Evolutionary conservation across 2,329 filamentous ascomycete species (phyloP).

Genomic region (Trematosphaeria pertusa): DNA sequence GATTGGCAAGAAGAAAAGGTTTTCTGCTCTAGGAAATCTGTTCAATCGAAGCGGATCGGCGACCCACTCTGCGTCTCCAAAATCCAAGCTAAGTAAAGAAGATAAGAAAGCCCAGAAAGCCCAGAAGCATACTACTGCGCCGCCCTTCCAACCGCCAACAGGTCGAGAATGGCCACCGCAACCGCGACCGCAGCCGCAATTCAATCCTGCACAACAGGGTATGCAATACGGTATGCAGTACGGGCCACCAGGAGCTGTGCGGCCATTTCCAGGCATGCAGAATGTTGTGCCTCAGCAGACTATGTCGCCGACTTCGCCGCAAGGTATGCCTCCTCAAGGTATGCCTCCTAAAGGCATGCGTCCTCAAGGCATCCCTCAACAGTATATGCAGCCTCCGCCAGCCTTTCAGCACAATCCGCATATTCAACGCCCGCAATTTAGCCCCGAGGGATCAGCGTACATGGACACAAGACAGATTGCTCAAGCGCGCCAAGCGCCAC

Average conservation of each 20-base stretch:
- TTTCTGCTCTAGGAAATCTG: conserved; percentile 53
- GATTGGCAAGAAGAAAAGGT: conserved; percentile 52
- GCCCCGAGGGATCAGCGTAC: conserved; percentile 16
- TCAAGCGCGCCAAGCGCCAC: conserved; percentile 11
- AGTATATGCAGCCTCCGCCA: conserved; percentile 7
- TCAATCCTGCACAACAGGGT: conserved; percentile 20
- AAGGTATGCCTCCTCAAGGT: no score
- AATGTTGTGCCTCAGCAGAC: conserved; percentile 16
- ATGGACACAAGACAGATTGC: conserved; percentile 12
- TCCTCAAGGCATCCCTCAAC: conserved; percentile 16
- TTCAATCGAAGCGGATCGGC: conserved; percentile 50
- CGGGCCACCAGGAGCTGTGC: conserved; percentile 19
- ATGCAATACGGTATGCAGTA: conserved; percentile 17
- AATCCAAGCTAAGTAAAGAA: conserved; percentile 47
- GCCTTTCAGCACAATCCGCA: conserved; percentile 8
- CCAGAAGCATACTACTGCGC: conserved; percentile 30
- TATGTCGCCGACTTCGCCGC: conserved; percentile 10
- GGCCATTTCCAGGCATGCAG: conserved; percentile 27
- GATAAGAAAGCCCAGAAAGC: conserved; percentile 45
- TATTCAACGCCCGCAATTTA: background rate
- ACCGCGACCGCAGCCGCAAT: conserved; percentile 24
- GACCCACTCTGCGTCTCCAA: conserved; percentile 29
- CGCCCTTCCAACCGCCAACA: conserved; percentile 16
- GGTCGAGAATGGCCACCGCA: conserved; percentile 27
- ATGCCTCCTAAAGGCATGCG: no score